Percentiles rank a stretch among this genome's conserved stretches.
These are phyloP conservation scores for Fraxinus dipetala DNA, from an alignment of 305 asterid species.

Conservation along the genomic window DNA sequence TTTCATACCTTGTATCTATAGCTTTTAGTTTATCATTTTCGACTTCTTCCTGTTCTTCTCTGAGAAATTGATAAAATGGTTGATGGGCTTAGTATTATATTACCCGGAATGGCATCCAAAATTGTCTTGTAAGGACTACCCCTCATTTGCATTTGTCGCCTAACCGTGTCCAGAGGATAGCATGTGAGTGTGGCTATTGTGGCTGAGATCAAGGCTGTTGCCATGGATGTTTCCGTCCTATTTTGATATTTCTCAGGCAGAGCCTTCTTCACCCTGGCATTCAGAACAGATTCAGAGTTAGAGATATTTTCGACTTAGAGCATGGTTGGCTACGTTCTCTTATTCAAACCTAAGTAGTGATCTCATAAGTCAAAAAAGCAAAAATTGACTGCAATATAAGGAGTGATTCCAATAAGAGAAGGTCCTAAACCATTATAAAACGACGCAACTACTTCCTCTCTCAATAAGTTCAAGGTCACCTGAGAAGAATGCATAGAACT, in stretches of 20 bases:
- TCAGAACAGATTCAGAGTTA: conserved; percentile 24
- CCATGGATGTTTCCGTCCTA: conserved; percentile 50
- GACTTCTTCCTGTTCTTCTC: too few species aligned
- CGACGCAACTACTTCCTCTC: conserved; percentile 81
- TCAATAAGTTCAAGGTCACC: conserved; percentile 81
- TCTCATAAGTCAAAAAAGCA: conserved; percentile 96
- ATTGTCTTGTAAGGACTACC: conserved; percentile 52
- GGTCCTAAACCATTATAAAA: conserved; percentile 87
- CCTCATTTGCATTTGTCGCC: conserved; percentile 92
- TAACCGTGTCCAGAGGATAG: conserved; percentile 75
- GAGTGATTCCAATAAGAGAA: conserved; percentile 85
- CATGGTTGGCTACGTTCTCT: not conserved
- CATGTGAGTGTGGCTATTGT: conserved; percentile 72
- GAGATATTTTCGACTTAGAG: not conserved
- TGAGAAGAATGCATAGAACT: conserved; percentile 33
- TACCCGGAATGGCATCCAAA: conserved; percentile 61
- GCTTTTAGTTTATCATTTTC: too few species aligned
- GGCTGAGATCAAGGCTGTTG: conserved; percentile 55
- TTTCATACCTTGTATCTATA: too few species aligned
- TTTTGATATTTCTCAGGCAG: conserved; percentile 80
- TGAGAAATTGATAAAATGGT: conserved; percentile 1
- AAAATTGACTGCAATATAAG: conserved; percentile 78
- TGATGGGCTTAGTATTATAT: conserved; percentile 14
- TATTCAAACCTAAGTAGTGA: conserved; percentile 19
- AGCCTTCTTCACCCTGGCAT: conserved; percentile 73